Conservation (phyloP, 208 protist genomes). For the Leishmania gerbilli region DNA sequence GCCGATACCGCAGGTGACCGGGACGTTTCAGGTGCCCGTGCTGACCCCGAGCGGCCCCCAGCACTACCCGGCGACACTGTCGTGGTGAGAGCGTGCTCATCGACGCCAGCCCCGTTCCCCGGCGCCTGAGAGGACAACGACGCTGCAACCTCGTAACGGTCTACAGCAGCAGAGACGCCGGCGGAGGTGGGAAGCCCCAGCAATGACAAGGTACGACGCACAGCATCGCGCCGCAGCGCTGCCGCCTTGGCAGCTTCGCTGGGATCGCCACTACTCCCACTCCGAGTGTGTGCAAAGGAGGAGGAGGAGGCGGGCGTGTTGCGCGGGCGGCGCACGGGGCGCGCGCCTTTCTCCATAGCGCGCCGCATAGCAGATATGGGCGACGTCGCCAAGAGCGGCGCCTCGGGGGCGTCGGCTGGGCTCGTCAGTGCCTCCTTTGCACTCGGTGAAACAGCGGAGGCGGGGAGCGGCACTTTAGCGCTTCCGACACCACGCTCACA, state of each 20-base stretch:
- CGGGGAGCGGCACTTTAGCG: background rate
- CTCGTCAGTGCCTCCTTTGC: background rate
- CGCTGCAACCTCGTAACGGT: background rate
- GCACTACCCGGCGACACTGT: background rate
- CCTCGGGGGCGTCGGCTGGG: background rate
- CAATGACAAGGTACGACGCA: slow-evolving; percentile 17
- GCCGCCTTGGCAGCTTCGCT: slow-evolving; percentile 6
- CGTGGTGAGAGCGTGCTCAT: background rate
- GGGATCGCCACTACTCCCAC: background rate
- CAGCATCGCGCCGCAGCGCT: slow-evolving; percentile 11
- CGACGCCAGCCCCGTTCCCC: background rate
- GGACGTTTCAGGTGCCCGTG: background rate
- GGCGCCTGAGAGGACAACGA: background rate
- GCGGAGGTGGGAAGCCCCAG: slow-evolving; percentile 10
- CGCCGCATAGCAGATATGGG: slow-evolving; percentile 4
- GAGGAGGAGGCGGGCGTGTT: background rate
- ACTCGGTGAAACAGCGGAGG: background rate
- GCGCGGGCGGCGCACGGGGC: slow-evolving; percentile 21
- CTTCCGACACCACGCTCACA: background rate
- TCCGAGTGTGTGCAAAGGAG: background rate
- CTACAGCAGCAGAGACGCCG: background rate
- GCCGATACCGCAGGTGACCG: background rate
- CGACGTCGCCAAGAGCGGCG: slow-evolving; percentile 11
- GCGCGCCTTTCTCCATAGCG: slow-evolving; percentile 24
- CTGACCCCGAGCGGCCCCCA: background rate